Evolutionary conservation across 176 grass and related monocot species (phyloP).

Genomic region (Avena eriantha): DNA sequence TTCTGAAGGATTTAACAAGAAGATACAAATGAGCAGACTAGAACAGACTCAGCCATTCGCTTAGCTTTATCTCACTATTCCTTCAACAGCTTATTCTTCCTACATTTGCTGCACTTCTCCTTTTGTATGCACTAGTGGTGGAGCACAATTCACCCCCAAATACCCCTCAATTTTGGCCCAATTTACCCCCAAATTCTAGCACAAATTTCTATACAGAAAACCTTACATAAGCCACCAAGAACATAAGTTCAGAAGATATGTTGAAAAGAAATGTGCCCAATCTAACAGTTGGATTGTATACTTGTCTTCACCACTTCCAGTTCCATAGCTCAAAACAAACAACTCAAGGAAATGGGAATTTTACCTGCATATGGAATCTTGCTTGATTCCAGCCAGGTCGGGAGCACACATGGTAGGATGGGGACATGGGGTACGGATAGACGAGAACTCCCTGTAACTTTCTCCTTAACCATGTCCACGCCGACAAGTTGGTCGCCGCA

Average conservation of each 20-base stretch:
- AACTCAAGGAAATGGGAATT: background rate
- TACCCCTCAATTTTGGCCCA: background rate
- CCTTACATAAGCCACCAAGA: background rate
- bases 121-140: background rate
- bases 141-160: background rate
- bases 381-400: constrained; percentile 24
- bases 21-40: background rate
- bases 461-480: constrained; percentile 28
- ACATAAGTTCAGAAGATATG: background rate
- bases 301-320: background rate
- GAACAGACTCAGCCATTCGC: background rate
- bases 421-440: background rate
- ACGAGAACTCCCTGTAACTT: background rate
- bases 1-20: background rate
- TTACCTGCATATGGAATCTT: constrained; percentile 36
- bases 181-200: background rate
- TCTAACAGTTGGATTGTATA: background rate
- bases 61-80: background rate
- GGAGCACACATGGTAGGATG: constrained; percentile 1
- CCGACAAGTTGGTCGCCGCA: background rate
- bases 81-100: background rate
- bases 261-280: background rate
- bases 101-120: background rate
- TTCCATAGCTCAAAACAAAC: background rate
- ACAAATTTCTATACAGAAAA: background rate